A percentile compares a stretch with the other conserved stretches of the same genome.
These are phyloP conservation scores for Aspergillus viridinutans DNA, from an alignment of 2,329 filamentous ascomycete species.

Conservation along the genomic window DNA sequence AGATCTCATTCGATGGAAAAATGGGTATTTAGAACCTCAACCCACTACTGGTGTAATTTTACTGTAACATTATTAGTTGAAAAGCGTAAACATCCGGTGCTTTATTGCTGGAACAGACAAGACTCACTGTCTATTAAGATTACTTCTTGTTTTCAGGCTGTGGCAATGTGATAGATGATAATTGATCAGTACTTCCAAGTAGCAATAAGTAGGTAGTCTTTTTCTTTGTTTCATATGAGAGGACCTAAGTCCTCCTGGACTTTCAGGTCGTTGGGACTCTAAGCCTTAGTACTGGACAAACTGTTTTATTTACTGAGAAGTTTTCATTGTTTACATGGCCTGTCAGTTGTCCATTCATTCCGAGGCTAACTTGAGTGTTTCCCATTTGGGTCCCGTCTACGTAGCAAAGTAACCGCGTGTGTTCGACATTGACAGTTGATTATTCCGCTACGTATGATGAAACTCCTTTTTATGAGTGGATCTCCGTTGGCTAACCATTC, in stretches of 20 bases:
- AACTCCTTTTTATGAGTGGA: constrained; percentile 15
- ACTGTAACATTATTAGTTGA: background rate
- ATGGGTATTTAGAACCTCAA: background rate
- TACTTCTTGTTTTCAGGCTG: background rate
- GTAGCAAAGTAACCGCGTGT: background rate
- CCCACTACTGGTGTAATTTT: background rate
- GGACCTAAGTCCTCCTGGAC: background rate
- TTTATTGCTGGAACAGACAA: background rate
- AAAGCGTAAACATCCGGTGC: background rate
- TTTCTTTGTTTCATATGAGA: background rate
- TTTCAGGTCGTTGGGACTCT: background rate
- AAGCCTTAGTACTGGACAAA: background rate
- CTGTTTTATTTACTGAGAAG: background rate
- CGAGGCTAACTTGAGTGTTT: background rate
- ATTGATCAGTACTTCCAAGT: background rate
- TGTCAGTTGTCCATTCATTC: background rate
- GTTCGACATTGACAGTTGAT: background rate
- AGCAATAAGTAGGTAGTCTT: background rate
- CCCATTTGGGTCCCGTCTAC: background rate
- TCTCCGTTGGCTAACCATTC: constrained; percentile 11
- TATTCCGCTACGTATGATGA: constrained; percentile 1
- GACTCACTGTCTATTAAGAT: background rate
- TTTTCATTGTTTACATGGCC: background rate
- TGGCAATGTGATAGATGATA: background rate
- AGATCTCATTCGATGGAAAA: background rate